A percentile compares a stretch with the other conserved stretches of the same genome.
Evolutionary conservation across 441 rosid species (phyloP).

Genomic region (Erysimum cheiri): DNA sequence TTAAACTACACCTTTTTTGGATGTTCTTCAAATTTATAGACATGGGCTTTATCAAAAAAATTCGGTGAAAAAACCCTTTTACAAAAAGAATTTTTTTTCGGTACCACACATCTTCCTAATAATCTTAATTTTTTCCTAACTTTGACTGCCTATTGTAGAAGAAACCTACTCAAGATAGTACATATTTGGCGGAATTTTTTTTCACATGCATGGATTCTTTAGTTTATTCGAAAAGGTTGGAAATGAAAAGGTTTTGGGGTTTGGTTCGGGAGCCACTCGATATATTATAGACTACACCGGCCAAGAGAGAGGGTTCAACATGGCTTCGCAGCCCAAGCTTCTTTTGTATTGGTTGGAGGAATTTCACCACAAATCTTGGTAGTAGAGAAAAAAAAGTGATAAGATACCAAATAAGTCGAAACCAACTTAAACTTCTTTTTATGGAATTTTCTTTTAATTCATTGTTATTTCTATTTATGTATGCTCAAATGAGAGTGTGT

Average conservation of each 20-base stretch:
- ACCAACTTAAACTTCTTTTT: no score
- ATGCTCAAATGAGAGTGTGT: background rate
- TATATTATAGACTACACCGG: background rate
- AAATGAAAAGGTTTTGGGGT: background rate
- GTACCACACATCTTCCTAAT: background rate
- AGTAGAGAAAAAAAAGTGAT: background rate
- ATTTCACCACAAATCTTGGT: background rate
- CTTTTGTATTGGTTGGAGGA: background rate
- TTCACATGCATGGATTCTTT: background rate
- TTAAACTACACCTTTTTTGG: no score
- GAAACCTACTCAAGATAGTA: background rate
- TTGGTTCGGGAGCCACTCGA: background rate
- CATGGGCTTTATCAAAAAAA: background rate
- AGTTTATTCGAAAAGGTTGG: background rate
- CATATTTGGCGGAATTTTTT: background rate
- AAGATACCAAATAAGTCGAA: background rate
- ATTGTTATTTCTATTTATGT: background rate
- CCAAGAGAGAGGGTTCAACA: background rate
- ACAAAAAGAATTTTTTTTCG: background rate
- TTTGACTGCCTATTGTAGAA: background rate
- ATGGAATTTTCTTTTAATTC: background rate
- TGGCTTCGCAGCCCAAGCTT: background rate
- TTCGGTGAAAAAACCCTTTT: no score
- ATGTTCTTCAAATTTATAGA: no score
- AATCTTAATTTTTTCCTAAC: background rate